phyloP scores from a whole-genome alignment of 306 rosid genomes.

The Morella rubra region DNA sequence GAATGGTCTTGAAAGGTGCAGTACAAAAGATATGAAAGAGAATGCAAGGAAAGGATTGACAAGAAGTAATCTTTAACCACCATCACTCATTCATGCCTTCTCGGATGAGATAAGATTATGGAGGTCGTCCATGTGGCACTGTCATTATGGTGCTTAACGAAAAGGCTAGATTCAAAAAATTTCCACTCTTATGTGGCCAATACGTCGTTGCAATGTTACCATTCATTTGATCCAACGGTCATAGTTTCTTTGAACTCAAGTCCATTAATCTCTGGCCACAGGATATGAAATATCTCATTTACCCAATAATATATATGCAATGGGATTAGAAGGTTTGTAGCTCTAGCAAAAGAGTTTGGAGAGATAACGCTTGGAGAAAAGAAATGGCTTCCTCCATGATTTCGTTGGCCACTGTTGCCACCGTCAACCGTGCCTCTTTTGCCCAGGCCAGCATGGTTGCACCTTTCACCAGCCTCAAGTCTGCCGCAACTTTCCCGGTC shows the following conservation, averaged over 20 bases:
- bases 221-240: conserved; percentile 34
- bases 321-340: conserved; percentile 7
- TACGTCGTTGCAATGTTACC: conserved; percentile 34
- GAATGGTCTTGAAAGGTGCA: conserved; percentile 19
- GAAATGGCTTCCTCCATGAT: conserved; percentile 66
- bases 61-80: conserved; percentile 27
- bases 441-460: conserved; percentile 58
- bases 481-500: conserved; percentile 49
- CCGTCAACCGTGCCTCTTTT: conserved; percentile 48
- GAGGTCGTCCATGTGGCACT: conserved; percentile 51
- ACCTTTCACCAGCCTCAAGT: conserved; percentile 73
- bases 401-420: conserved; percentile 51
- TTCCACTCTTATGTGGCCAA: conserved; percentile 35
- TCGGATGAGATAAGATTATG: conserved; percentile 45
- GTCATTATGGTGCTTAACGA: conserved; percentile 40
- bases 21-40: not conserved
- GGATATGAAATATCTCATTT: conserved; percentile 18
- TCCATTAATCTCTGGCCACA: conserved; percentile 24
- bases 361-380: conserved; percentile 11
- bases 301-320: conserved; percentile 40
- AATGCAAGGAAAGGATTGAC: conserved; percentile 1
- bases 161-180: conserved; percentile 42
- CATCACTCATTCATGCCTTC: conserved; percentile 44
- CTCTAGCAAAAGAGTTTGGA: conserved; percentile 13
- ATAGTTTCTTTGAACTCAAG: not conserved